Base-by-base conservation (phyloP, 257 asterid genomes). In the Solanum neorickii region DNA sequence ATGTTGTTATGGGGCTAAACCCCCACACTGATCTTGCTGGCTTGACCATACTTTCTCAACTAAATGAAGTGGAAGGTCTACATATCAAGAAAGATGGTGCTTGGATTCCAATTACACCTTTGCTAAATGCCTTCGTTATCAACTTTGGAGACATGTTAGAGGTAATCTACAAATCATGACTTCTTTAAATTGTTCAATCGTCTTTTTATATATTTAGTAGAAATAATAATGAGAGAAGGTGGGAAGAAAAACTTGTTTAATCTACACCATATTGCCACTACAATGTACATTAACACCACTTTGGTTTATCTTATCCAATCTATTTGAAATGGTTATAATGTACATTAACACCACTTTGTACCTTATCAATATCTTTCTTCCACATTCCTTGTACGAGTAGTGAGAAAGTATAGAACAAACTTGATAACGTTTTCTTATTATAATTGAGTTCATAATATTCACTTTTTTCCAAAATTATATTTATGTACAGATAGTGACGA, bases 11-110 rank as follows among this genome's bases (percentile, higher is more conserved):
- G 31, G 82, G 86, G 16, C 82, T 66, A 29, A 77, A 85, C 21
- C 83, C 88, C 21, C 88, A 87, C 78, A 60, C 86, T 31, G 88
- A 87, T 31, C 52, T 77, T 23, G 82, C 82, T 12, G 88, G 82
- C 47, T 23, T 87, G 88, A 87, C 88, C 37, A 21, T 87, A 14
- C 82, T 87, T 16, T 76, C 68, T 47, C 88, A 85, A 13, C 77
- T 77, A 29, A 60, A 44, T 10, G 35, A 80, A 12, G 83, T 80
- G 21, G 69, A 85, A 7, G 88, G 86, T 65, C 88, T 87, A 7
- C 88, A 87, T 9, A 65, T 80, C 68, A 73, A 76, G 21, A 87
- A 87, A 80, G 47, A 80, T 44, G 69, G 42, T 52, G 15, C 56
- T 9, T 87, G 86, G 86, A 80, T 87, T 8, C 70, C 86, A 2